phyloP scores from a whole-genome alignment of 805 yeast genomes.

The Starmerella apis region DNA sequence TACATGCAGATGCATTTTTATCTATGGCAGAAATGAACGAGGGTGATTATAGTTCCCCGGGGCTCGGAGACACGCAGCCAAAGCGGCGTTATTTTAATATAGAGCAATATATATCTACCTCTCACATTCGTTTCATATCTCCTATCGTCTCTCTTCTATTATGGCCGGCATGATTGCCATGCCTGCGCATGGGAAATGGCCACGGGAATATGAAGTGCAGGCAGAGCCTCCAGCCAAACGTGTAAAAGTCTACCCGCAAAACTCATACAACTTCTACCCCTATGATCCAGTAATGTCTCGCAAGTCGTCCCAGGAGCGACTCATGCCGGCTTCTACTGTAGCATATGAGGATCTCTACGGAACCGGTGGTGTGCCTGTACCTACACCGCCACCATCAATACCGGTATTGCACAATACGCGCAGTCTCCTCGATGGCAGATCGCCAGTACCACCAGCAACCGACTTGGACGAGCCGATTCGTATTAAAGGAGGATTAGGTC shows the following conservation, averaged over 20 bases:
- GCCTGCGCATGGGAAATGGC: slow-evolving; percentile 2
- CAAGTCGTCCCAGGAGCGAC: background rate
- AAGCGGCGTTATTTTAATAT: slow-evolving; percentile 1
- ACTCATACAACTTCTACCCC: background rate
- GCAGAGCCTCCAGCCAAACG: background rate
- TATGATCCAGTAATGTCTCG: background rate
- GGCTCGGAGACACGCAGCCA: slow-evolving; percentile 2
- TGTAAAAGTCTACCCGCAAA: background rate
- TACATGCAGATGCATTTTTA: slow-evolving; percentile 5
- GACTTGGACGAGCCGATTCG: background rate
- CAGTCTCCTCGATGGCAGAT: background rate
- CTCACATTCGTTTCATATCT: background rate
- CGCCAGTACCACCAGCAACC: background rate
- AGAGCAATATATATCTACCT: background rate
- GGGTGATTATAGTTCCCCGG: slow-evolving; percentile 4
- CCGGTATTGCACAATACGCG: background rate
- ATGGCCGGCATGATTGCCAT: slow-evolving; percentile 2
- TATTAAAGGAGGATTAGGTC: background rate
- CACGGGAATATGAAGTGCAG: background rate
- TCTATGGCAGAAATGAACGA: slow-evolving; percentile 3
- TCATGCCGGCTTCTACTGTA: background rate
- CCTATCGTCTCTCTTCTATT: background rate
- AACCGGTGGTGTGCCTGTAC: background rate
- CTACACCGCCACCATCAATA: slow-evolving; percentile 2
- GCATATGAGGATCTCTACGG: background rate